Evolutionary conservation across 1,139 yeast species (phyloP), one percentile per base, ranked within the genome.

Genomic region (Saccharomycopsis phalli): DNA sequence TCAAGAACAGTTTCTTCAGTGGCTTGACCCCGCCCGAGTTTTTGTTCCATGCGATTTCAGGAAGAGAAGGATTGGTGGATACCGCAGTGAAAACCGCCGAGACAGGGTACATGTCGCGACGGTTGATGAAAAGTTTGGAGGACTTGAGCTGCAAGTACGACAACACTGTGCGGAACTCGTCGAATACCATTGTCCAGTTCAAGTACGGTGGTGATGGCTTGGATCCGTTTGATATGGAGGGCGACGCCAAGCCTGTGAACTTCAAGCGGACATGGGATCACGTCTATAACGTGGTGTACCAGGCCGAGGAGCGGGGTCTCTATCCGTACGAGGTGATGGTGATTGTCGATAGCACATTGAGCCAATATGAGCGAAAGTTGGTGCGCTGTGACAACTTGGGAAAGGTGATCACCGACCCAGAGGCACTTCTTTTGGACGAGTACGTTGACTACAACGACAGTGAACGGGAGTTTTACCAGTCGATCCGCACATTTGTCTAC

Each of bases 31-130:
- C 99, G 3, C 95, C 98, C 3, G 99, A 93, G 58, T 93, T 93
- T 60, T 67, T 93, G 51, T 93, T 91, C 71, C 99, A 93, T 60
- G 97, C 99, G 49, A 93, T 93, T 63, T 91, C 98, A 4, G 99
- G 99, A 60, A 83, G 99, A 70, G 99, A 93, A 70, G 99, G 99
- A 61, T 69, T 93, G 61, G 98, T 93, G 42, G 99, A 93, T 69
- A 93, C 99, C 13, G 98, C 97, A 5, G 98, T 93, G 44, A 93
- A 93, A 59, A 93, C 99, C 23, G 98, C 98, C 2, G 98, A 93
- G 61, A 93, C 99, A 5, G 99, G 99, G 59, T 93, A 93, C 62
- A 93, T 91, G 94, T 91, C 98, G 14, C 83, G 99, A 64, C 80
- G 99, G 62, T 72, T 93, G 62, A 93, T 93, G 98, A 93, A 93